Evolutionary conservation across 495 filamentous ascomycete genomes (phyloP), one percentile per base, ranked within the genome.

Genomic region (Penicillium odoratum): DNA sequence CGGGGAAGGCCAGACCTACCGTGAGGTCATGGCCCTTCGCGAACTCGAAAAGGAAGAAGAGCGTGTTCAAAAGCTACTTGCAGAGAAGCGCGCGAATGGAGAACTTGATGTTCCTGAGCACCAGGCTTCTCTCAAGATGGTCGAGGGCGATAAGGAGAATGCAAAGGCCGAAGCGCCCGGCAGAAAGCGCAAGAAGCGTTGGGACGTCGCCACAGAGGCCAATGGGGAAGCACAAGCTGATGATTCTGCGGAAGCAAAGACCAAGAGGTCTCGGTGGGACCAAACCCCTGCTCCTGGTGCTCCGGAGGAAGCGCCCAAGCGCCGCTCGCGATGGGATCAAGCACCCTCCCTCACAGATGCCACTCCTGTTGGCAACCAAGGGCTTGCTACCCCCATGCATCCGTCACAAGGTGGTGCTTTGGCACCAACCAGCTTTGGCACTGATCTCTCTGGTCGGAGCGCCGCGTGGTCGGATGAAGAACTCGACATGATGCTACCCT

Each of bases 11-110:
- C 82, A 85, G 60, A 95, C 86, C 59, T 98, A 98, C 66, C 84
- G 88, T 63, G 91, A 95, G 59, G 83, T 95, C 60, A 98, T 99
- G 95, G 88, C 88, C 58, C 81, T 87, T 42, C 85, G 90, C 55
- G 94, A 99, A 60, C 68, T 99, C 18, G 93, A 99, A 71, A 85
- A 92, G 56, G 94, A 99, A 74, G 94, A 99, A 76, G 90, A 94
- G 64, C 84, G 93, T 58, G 89, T 99, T 33, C 81, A 83, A 62
- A 87, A 82, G 61, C 76, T 91, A 59, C 93, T 99, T 62, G 83
- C 87, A 52, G 89, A 96, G 58, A 88, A 88, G 74, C 77, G 85
- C 58, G 78, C 81, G 59, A 74, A 79, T 60, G 86, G 82, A n/a
- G 85, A 88, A 59, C 21, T 21, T 21, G 80, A 86, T 48, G 71